Percentiles rank a stretch among this genome's conserved stretches.
Evolutionary conservation across 2,329 filamentous ascomycete genomes (phyloP).

Genomic region (Chalara sp.): DNA sequence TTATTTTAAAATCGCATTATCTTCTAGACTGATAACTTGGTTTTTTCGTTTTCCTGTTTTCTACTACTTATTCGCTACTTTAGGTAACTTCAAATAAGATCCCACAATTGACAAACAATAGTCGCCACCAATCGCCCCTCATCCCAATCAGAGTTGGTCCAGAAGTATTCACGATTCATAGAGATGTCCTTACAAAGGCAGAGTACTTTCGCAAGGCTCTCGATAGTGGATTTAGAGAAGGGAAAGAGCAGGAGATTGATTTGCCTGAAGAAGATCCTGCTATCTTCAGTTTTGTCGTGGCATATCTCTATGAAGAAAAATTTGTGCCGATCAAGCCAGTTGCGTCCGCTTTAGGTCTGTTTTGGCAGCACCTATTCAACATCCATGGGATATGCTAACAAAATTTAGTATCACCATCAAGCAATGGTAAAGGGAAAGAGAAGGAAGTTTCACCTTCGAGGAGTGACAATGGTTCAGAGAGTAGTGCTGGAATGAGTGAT

Average conservation of each 20-base stretch:
- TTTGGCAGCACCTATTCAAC: constrained; percentile 1
- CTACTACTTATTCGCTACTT: not conserved
- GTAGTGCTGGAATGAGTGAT: too few relatives aligned
- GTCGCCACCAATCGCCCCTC: constrained; percentile 38
- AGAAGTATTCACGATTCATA: constrained; percentile 42
- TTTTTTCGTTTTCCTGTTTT: too few relatives aligned
- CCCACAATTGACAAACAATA: constrained; percentile 11
- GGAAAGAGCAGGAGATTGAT: constrained; percentile 38
- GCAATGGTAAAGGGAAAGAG: constrained; percentile 38
- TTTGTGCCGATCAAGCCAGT: constrained; percentile 40
- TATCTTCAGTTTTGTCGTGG: constrained; percentile 44
- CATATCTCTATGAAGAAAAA: constrained; percentile 42
- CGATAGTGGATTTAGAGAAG: constrained; percentile 40
- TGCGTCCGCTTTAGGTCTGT: constrained; percentile 32
- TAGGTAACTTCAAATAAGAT: not conserved
- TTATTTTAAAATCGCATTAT: not conserved
- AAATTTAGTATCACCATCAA: constrained; percentile 15
- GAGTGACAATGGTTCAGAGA: too few relatives aligned
- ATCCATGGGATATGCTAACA: not conserved
- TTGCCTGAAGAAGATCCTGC: constrained; percentile 44
- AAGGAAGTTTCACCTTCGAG: constrained; percentile 9
- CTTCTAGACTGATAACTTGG: too few relatives aligned
- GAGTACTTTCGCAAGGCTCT: constrained; percentile 44
- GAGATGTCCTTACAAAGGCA: constrained; percentile 37
- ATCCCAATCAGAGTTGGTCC: constrained; percentile 40